phyloP scores from a whole-genome alignment of 202 grass and related monocot species.

The Zizania palustris region DNA sequence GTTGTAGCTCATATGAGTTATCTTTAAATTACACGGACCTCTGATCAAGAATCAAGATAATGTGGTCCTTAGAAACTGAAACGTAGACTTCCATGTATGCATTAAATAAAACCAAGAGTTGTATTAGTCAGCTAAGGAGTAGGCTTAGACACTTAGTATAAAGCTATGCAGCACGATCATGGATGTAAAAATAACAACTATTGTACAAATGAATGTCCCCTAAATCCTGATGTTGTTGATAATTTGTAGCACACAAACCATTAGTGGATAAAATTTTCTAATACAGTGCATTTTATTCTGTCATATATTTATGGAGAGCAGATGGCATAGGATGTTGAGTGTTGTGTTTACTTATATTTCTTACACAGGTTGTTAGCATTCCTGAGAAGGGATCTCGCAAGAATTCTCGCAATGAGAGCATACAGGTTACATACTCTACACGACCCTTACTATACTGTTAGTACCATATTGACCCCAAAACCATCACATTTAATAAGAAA shows the following conservation, averaged over 20 bases:
- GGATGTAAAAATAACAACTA: background rate
- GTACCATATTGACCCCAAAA: constrained; percentile 1
- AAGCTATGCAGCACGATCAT: background rate
- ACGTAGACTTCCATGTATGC: background rate
- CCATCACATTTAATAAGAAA: constrained; percentile 26
- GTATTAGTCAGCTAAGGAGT: constrained; percentile 3
- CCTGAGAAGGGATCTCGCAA: constrained; percentile 87
- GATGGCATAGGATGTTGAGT: background rate
- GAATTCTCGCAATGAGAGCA: constrained; percentile 74
- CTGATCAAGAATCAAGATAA: background rate
- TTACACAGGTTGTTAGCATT: constrained; percentile 80
- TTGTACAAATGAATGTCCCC: background rate
- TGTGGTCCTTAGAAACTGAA: background rate
- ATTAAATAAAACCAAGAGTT: background rate
- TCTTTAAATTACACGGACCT: constrained; percentile 10
- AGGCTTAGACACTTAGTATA: background rate
- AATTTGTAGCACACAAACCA: background rate
- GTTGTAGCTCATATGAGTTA: constrained; percentile 5
- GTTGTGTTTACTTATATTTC: constrained; percentile 26
- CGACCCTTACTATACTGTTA: constrained; percentile 13
- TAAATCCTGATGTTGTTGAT: background rate
- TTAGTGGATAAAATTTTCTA: background rate
- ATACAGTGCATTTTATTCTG: background rate
- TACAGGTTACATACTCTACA: constrained; percentile 66
- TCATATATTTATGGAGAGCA: background rate